Evolutionary conservation across 495 filamentous ascomycete species (phyloP).

Genomic region (Talaromyces liani): DNA sequence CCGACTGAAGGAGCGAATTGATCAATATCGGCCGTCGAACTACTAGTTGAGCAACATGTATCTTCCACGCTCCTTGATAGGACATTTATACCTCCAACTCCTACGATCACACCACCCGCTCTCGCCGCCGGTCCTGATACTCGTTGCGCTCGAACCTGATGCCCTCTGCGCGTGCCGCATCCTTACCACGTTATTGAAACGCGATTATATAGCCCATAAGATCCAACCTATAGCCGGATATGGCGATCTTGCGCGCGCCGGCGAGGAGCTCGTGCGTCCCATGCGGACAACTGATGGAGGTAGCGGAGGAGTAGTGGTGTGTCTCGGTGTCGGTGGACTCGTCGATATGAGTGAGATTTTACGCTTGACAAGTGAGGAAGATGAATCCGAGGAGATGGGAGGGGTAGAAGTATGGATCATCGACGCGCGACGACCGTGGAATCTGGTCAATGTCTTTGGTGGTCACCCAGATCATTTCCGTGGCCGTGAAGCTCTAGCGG

Average conservation of each 20-base stretch:
- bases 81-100: conserved; percentile 83
- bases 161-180: conserved; percentile 94
- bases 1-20: background rate
- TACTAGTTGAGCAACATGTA: conserved; percentile 57
- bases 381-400: conserved; percentile 56
- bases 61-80: conserved; percentile 82
- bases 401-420: conserved; percentile 89
- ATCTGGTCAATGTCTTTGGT: conserved; percentile 86
- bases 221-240: conserved; percentile 92
- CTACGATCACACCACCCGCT: conserved; percentile 72
- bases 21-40: background rate
- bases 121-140: conserved; percentile 83
- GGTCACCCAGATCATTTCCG: conserved; percentile 40
- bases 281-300: conserved; percentile 79
- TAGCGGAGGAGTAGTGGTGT: conserved; percentile 78
- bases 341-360: conserved; percentile 74
- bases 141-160: conserved; percentile 91
- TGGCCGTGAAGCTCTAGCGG: conserved; percentile 30
- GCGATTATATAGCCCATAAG: conserved; percentile 97
- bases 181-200: conserved; percentile 79
- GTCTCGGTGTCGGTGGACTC: conserved; percentile 84
- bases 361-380: conserved; percentile 48
- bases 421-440: conserved; percentile 90
- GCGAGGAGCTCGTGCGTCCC: conserved; percentile 65
- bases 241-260: conserved; percentile 74